Evolutionary conservation across 805 yeast species (phyloP).

Genomic region (Yarrowia bubula): DNA sequence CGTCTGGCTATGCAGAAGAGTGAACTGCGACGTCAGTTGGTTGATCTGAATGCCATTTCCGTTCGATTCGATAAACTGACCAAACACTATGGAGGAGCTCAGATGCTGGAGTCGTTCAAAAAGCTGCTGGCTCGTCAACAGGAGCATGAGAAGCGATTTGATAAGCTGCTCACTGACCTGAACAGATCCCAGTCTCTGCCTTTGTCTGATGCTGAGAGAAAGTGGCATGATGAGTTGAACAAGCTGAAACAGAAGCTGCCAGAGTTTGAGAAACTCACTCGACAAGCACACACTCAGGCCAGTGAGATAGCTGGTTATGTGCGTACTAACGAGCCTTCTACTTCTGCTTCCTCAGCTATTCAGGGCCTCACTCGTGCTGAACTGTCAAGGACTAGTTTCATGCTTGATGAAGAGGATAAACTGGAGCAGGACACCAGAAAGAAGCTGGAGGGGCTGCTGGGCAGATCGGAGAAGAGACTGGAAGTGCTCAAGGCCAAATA

Average conservation of each 20-base stretch:
- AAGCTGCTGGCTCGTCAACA: conserved; percentile 40
- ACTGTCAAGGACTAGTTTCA: conserved; percentile 1
- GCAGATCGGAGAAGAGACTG: not conserved
- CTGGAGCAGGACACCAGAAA: not conserved
- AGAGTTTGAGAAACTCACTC: conserved; percentile 29
- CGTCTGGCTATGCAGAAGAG: conserved; percentile 43
- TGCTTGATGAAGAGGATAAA: conserved; percentile 8
- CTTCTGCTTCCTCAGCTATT: not conserved
- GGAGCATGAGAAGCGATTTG: conserved; percentile 39
- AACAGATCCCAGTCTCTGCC: conserved; percentile 35
- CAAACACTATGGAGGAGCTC: not conserved
- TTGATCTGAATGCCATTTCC: conserved; percentile 34
- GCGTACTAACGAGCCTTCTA: not conserved
- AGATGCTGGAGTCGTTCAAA: conserved; percentile 31
- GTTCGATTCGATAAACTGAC: conserved; percentile 30
- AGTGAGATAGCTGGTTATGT: not conserved
- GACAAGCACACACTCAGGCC: conserved; percentile 28
- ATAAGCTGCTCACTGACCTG: conserved; percentile 35
- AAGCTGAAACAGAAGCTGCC: conserved; percentile 34
- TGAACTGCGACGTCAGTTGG: conserved; percentile 47
- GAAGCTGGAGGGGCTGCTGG: not conserved
- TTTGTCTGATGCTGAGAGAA: conserved; percentile 44
- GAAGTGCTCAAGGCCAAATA: not conserved
- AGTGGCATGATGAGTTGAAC: conserved; percentile 48
- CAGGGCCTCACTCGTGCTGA: conserved; percentile 4